Evolutionary conservation across 257 asterid genomes (phyloP), one percentile per base, ranked within the genome.

Genomic region (Jacaranda copaia): DNA sequence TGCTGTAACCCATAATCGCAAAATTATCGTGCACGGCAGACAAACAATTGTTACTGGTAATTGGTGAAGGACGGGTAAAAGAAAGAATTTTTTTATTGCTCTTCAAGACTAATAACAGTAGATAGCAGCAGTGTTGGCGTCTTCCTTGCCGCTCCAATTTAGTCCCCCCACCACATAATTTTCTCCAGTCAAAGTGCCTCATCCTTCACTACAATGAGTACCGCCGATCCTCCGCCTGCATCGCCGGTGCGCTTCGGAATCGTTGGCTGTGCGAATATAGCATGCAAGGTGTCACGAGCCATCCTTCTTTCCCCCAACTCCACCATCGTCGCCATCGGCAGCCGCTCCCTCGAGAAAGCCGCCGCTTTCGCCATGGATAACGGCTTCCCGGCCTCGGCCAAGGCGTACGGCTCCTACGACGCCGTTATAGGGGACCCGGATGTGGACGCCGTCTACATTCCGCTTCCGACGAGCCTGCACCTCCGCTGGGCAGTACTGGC

Each of bases 391-490:
- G 80, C 79, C 3, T 62, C 87, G 14, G 87, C 87, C 16, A 84
- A 61, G 72, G 8, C 74, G 53, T 84, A 87, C 79, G 89, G 86
- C 5, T 80, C 86, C 3, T 87, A 85, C 77, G 89, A 73, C 12
- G 86, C 83, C 52, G 89, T 87, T 0, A 58, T 87, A 56, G 91
- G 85, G 61, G 89, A 87, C 69, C 75, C 81, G 14, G 85, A 85
- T 0, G 91, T 87, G 39, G 91, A 87, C 45, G 91, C 87, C 45
- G 85, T 84, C 10, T 87, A 87, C 70, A 32, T 87, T 0, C 91
- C 91, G 32, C 81, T 87, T 19, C 91, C 89, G 51, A 87, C 91
- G 6, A 83, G 87, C 82, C 81, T 87, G 10, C 91, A 85, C 81
- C 53, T 75, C 19, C 75, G 38, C 53, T 87, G 91, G 91, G 91